A percentile compares a stretch with the other conserved stretches of the same genome.
phyloP scores from a whole-genome alignment of 441 rosid species.

The Capsella rubella region DNA sequence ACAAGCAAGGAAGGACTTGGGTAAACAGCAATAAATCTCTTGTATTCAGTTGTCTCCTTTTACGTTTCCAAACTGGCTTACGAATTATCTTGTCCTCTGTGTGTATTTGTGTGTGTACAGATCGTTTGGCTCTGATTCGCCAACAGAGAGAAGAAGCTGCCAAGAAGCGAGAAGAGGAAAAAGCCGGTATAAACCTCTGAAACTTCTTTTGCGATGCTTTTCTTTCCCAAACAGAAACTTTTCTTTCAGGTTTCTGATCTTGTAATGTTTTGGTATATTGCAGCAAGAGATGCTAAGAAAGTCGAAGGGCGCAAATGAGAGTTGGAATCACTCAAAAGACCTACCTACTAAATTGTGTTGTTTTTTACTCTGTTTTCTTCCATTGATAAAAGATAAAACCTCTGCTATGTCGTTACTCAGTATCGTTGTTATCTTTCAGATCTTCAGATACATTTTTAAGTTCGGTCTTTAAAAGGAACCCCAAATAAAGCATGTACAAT shows the following conservation, averaged over 20 bases:
- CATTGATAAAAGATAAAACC: slow-evolving; percentile 26
- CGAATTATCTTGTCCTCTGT: background rate
- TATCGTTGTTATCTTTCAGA: slow-evolving; percentile 15
- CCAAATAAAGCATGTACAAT: background rate
- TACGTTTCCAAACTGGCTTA: background rate
- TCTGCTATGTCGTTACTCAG: slow-evolving; percentile 22
- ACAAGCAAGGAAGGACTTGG: slow-evolving; percentile 88
- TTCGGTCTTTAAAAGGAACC: no score
- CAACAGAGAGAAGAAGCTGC: slow-evolving; percentile 96
- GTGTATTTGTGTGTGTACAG: slow-evolving; percentile 51
- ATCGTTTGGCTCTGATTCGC: slow-evolving; percentile 83
- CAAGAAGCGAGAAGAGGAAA: slow-evolving; percentile 91
- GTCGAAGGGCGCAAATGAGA: slow-evolving; percentile 75
- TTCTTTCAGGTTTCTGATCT: slow-evolving; percentile 16
- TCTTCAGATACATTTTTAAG: slow-evolving; percentile 27
- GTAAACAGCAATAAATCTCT: slow-evolving; percentile 44
- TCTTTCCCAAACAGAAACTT: background rate
- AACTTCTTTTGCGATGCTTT: background rate
- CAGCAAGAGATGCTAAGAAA: slow-evolving; percentile 89
- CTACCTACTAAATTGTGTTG: slow-evolving; percentile 21
- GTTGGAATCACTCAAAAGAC: background rate
- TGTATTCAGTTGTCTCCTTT: slow-evolving; percentile 8
- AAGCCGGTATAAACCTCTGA: slow-evolving; percentile 65
- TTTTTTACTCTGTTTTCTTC: slow-evolving; percentile 19
- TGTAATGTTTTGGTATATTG: slow-evolving; percentile 22